phyloP scores from a whole-genome alignment of 306 rosid species.

The Echinosophora koreensis region DNA sequence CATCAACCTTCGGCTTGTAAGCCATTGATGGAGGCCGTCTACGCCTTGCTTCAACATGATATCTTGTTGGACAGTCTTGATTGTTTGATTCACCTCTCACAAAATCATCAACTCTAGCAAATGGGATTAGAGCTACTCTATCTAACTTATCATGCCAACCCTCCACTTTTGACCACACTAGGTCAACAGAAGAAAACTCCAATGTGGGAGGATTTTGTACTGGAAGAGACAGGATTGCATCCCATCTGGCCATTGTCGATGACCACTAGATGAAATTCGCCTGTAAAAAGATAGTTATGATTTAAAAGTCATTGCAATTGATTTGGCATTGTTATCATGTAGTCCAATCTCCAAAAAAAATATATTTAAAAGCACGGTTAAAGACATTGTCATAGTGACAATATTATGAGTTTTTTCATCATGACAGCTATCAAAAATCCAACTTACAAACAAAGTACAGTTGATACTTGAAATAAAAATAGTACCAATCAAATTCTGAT shows the following conservation, averaged over 20 bases:
- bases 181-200: slow-evolving; percentile 77
- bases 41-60: slow-evolving; percentile 91
- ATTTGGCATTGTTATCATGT: background rate
- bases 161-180: slow-evolving; percentile 91
- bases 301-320: slow-evolving; percentile 15
- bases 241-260: slow-evolving; percentile 88
- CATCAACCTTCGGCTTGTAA: slow-evolving; percentile 89
- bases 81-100: slow-evolving; percentile 86
- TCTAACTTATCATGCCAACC: slow-evolving; percentile 92
- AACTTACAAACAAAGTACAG: background rate
- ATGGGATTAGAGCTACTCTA: slow-evolving; percentile 84
- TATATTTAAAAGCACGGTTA: background rate
- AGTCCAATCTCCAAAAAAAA: background rate
- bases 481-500: no score
- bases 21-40: slow-evolving; percentile 59
- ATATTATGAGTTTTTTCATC: slow-evolving; percentile 2
- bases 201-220: slow-evolving; percentile 88
- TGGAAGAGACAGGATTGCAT: slow-evolving; percentile 88
- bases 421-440: background rate
- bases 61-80: slow-evolving; percentile 85
- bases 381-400: slow-evolving; percentile 7
- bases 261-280: slow-evolving; percentile 6
- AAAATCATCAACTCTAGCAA: slow-evolving; percentile 89
- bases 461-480: no score
- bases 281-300: slow-evolving; percentile 17